A percentile compares a stretch with the other conserved stretches of the same genome.
phyloP scores from a whole-genome alignment of 2,329 filamentous ascomycete genomes.

The Sarocladium oryzae region DNA sequence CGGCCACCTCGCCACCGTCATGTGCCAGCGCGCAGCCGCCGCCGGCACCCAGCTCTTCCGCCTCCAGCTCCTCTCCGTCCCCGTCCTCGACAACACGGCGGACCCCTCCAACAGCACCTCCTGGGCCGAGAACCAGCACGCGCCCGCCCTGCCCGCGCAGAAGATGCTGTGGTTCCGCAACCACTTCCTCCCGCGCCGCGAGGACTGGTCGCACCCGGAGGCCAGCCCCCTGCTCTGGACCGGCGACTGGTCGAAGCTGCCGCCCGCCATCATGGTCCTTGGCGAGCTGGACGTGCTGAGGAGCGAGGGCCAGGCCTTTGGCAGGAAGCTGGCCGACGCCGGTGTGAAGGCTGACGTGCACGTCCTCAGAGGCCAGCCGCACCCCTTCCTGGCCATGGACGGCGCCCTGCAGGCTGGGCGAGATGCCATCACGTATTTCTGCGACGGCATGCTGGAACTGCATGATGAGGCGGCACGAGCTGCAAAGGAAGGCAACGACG shows the following conservation, averaged over 20 bases:
- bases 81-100: conserved; percentile 53
- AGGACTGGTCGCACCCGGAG: conserved; percentile 41
- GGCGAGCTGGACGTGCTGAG: conserved; percentile 52
- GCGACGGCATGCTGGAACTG: conserved; percentile 17
- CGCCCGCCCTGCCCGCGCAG: conserved; percentile 43
- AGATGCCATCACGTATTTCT: conserved; percentile 40
- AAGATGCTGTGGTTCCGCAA: conserved; percentile 58
- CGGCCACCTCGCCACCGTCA: conserved; percentile 44
- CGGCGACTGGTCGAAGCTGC: conserved; percentile 42
- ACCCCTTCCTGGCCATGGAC: conserved; percentile 55
- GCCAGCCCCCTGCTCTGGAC: conserved; percentile 47
- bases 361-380: conserved; percentile 42
- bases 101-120: conserved; percentile 29
- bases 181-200: conserved; percentile 45
- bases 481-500: not conserved
- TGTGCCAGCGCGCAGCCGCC: conserved; percentile 42
- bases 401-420: conserved; percentile 43
- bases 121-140: conserved; percentile 44
- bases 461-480: conserved; percentile 9
- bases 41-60: conserved; percentile 23
- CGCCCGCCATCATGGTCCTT: conserved; percentile 44
- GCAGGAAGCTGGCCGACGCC: conserved; percentile 35
- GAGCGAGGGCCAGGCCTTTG: conserved; percentile 46
- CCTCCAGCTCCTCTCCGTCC: conserved; percentile 49
- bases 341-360: conserved; percentile 42